A percentile compares a stretch with the other conserved stretches of the same genome.
Conservation (phyloP, 306 rosid genomes). For the Inga laurina region DNA sequence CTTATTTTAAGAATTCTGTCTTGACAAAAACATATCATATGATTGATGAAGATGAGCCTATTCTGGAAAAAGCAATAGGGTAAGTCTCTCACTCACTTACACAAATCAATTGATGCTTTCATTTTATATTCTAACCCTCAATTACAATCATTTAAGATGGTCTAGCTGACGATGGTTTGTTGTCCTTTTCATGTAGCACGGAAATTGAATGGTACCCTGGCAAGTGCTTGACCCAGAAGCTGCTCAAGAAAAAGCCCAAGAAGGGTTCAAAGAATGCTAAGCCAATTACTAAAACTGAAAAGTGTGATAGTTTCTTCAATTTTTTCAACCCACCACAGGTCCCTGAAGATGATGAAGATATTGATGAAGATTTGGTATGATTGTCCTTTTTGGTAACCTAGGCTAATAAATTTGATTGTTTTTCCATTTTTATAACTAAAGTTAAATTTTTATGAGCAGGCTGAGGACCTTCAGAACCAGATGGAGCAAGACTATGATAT, state of each 20-base stretch:
- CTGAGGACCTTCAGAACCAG: slow-evolving; percentile 85
- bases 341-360: slow-evolving; percentile 90
- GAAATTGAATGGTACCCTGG: slow-evolving; percentile 87
- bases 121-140: not conserved
- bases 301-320: slow-evolving; percentile 94
- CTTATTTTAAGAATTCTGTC: slow-evolving; percentile 71
- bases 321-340: slow-evolving; percentile 90
- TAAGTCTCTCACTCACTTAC: not conserved
- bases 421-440: not conserved
- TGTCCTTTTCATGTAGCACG: slow-evolving; percentile 56
- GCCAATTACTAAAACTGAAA: slow-evolving; percentile 91
- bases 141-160: not conserved
- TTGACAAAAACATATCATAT: slow-evolving; percentile 86
- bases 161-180: not conserved
- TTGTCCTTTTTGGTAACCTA: not conserved
- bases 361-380: slow-evolving; percentile 84
- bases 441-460: slow-evolving; percentile 43
- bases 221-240: slow-evolving; percentile 83
- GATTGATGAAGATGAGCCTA: slow-evolving; percentile 93
- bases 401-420: not conserved
- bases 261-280: slow-evolving; percentile 92
- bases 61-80: slow-evolving; percentile 93
- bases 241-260: slow-evolving; percentile 94
- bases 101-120: not conserved
- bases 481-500: slow-evolving; percentile 93